A percentile compares a stretch with the other conserved stretches of the same genome.
These are phyloP conservation scores for Betula pendula DNA, from an alignment of 306 rosid species.

Conservation along the genomic window DNA sequence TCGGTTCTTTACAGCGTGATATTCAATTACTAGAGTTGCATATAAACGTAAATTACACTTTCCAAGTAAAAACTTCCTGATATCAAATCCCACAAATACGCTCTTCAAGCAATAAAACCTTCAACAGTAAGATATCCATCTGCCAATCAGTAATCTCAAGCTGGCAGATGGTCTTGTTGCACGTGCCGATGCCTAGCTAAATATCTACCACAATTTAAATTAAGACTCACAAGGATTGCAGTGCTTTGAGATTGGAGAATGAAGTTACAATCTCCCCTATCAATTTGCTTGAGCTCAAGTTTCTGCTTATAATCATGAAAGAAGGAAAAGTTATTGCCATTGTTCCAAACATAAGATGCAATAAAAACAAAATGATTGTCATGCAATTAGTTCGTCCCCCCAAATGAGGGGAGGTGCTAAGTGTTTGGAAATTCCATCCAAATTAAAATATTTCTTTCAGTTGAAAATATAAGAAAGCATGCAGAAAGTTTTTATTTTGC, in stretches of 20 bases:
- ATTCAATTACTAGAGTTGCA: background rate
- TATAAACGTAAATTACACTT: background rate
- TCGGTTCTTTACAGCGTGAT: background rate
- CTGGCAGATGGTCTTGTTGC: too few species aligned
- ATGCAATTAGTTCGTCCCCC: background rate
- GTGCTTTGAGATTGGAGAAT: conserved; percentile 17
- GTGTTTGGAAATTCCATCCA: background rate
- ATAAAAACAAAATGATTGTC: background rate
- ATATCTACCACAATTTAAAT: background rate
- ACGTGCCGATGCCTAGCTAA: too few species aligned
- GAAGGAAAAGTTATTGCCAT: background rate
- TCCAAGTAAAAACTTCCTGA: background rate
- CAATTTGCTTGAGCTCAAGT: conserved; percentile 33
- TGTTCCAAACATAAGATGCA: background rate
- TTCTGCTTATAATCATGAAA: conserved; percentile 11
- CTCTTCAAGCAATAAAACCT: background rate
- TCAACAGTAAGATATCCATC: background rate
- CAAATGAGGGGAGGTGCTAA: background rate
- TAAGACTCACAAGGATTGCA: conserved; percentile 29
- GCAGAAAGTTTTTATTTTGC: too few species aligned
- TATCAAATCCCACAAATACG: background rate
- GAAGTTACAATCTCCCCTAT: conserved; percentile 11
- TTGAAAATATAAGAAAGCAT: too few species aligned
- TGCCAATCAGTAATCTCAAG: too few species aligned
- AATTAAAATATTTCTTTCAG: background rate